Conservation (phyloP, 2,329 filamentous ascomycete species). For the Torrubiella hemipterigena region DNA sequence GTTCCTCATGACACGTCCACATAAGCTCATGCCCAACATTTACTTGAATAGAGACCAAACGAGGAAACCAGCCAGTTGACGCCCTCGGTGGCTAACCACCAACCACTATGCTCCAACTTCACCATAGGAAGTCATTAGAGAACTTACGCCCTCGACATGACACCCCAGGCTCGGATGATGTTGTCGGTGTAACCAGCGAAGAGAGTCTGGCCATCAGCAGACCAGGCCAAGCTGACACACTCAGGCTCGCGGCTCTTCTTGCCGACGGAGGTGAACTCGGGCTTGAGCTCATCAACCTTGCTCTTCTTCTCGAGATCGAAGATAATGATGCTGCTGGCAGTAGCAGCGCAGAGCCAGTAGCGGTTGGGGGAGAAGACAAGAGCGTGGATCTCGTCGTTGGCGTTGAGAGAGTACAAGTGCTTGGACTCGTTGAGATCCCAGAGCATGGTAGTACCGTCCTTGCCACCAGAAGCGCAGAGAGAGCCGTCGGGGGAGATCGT, state of each 20-base stretch:
- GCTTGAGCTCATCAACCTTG: conserved; percentile 99
- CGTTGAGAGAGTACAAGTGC: conserved; percentile 99
- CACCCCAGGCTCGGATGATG: conserved; percentile 95
- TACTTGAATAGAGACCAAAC: conserved; percentile 30
- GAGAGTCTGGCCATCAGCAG: conserved; percentile 94
- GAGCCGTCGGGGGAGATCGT: conserved; percentile 99
- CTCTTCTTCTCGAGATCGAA: conserved; percentile 99
- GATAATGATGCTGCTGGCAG: conserved; percentile 97
- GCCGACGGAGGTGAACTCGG: conserved; percentile 88
- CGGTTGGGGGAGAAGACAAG: conserved; percentile 99
- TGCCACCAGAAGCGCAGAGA: conserved; percentile 96
- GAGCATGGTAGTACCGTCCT: conserved; percentile 99
- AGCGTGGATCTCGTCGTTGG: conserved; percentile 99
- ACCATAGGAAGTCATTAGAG: conserved; percentile 9
- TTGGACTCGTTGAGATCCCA: conserved; percentile 99
- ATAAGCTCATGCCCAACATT: conserved; percentile 19
- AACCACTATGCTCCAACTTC: conserved; percentile 10
- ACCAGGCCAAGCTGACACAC: conserved; percentile 96
- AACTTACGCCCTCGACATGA: conserved; percentile 80
- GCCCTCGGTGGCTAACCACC: conserved; percentile 33
- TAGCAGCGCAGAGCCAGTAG: conserved; percentile 99
- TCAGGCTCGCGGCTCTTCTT: conserved; percentile 99
- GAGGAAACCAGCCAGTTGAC: conserved; percentile 34
- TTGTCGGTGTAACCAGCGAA: conserved; percentile 99
- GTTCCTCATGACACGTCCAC: conserved; percentile 24